These are phyloP conservation scores for Tinospora cordifolia DNA, from an alignment of 164 flowering plant genomes.

Conservation along the genomic window DNA sequence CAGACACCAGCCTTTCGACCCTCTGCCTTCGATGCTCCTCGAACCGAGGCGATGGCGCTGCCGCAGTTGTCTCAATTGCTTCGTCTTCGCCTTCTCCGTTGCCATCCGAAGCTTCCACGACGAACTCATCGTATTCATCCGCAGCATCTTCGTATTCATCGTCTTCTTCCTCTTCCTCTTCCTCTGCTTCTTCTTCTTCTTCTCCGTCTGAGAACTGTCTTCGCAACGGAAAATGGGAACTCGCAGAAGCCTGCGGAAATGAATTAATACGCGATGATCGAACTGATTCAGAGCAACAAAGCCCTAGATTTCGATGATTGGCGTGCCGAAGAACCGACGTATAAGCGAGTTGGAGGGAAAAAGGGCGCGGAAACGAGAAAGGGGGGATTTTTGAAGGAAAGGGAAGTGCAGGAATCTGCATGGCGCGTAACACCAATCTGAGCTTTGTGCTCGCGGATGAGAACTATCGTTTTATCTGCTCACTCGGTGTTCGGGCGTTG, in stretches of 20 bases:
- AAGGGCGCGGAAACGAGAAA: not conserved
- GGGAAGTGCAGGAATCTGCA: not conserved
- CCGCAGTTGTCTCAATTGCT: not conserved
- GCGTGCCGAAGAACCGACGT: not conserved
- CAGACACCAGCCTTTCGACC: slow-evolving; percentile 56
- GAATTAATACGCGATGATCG: slow-evolving; percentile 6
- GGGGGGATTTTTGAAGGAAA: not conserved
- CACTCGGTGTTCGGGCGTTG: not conserved
- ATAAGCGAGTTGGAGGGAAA: not conserved
- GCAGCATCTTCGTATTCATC: slow-evolving; percentile 26
- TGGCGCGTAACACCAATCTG: slow-evolving; percentile 1
- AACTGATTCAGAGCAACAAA: slow-evolving; percentile 19
- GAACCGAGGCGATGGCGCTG: slow-evolving; percentile 14
- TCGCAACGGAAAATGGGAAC: not conserved
- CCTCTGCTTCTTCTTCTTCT: slow-evolving; percentile 16
- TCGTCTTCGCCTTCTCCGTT: slow-evolving; percentile 14
- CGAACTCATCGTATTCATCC: slow-evolving; percentile 21
- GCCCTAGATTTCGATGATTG: slow-evolving; percentile 17
- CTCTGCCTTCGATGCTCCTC: slow-evolving; percentile 61
- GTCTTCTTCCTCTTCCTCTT: slow-evolving; percentile 23
- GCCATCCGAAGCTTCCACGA: slow-evolving; percentile 4
- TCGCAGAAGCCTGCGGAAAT: slow-evolving; percentile 16
- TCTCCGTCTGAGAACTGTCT: not conserved
- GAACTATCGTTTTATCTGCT: not conserved
- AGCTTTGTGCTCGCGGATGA: not conserved